phyloP scores from a whole-genome alignment of 495 filamentous ascomycete genomes.

The Penicillium crystallinum region DNA sequence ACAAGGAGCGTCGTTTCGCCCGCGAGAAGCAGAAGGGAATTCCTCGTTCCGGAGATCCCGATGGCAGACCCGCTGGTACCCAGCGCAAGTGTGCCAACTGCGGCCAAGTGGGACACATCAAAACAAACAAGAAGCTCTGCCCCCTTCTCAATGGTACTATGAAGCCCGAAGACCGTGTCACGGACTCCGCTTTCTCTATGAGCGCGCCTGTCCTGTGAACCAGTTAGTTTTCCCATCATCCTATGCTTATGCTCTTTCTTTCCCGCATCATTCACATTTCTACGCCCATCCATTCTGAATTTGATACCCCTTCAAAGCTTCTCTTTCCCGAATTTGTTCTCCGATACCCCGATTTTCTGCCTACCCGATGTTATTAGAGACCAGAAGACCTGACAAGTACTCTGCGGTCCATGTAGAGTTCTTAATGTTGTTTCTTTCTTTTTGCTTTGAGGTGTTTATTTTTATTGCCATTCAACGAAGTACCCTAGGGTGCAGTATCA shows the following conservation, averaged over 20 bases:
- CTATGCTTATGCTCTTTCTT: neutral
- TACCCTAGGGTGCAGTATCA: too few species aligned
- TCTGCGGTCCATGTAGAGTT: neutral
- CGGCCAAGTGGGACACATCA: constrained; percentile 92
- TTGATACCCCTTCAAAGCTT: constrained; percentile 8
- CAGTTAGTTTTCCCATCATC: neutral
- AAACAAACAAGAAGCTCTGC: constrained; percentile 98
- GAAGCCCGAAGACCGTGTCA: constrained; percentile 60
- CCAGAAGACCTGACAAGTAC: neutral
- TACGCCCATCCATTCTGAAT: constrained; percentile 3
- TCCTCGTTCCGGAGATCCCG: constrained; percentile 37
- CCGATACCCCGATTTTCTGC: constrained; percentile 3
- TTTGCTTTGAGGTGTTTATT: neutral
- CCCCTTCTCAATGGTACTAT: constrained; percentile 84
- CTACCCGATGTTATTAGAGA: neutral
- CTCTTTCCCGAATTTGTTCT: neutral
- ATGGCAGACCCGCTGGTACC: constrained; percentile 58
- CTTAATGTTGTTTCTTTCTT: neutral
- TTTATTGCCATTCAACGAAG: neutral
- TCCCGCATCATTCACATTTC: neutral
- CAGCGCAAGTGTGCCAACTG: constrained; percentile 96
- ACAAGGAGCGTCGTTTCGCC: constrained; percentile 83
- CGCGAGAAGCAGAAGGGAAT: constrained; percentile 84
- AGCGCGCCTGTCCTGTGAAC: constrained; percentile 38
- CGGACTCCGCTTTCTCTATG: constrained; percentile 50